A percentile compares a stretch with the other conserved stretches of the same genome.
phyloP scores from a whole-genome alignment of 106 monocot genomes.

The Triglochin maritima region DNA sequence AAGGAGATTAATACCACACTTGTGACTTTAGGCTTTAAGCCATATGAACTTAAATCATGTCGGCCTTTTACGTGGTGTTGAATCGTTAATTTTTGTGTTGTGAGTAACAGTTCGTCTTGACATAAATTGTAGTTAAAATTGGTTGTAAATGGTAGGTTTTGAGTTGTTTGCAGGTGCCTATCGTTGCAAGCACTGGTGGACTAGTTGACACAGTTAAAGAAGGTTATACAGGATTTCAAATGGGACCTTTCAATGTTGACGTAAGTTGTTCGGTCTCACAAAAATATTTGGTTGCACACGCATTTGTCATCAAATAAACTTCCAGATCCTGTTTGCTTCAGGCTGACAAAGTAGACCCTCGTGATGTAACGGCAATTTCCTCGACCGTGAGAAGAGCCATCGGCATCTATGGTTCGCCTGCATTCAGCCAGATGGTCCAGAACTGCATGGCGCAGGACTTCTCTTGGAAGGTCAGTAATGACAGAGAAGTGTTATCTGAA shows the following conservation, averaged over 20 bases:
- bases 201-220: conserved; percentile 79
- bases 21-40: too few species aligned
- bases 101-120: too few species aligned
- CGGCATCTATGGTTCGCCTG: conserved; percentile 34
- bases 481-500: not conserved
- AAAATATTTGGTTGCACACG: too few species aligned
- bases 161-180: conserved; percentile 33
- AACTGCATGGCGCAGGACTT: conserved; percentile 89
- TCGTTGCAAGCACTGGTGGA: conserved; percentile 63
- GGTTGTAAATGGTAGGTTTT: too few species aligned
- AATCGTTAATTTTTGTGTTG: too few species aligned
- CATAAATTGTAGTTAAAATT: too few species aligned
- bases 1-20: too few species aligned
- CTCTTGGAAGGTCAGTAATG: conserved; percentile 68
- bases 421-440: conserved; percentile 46
- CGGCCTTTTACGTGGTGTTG: too few species aligned
- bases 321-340: conserved; percentile 7
- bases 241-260: conserved; percentile 63
- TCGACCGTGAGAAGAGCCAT: conserved; percentile 43
- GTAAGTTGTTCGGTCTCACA: conserved; percentile 17
- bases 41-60: too few species aligned
- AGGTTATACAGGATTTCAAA: conserved; percentile 75
- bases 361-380: conserved; percentile 38
- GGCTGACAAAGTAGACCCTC: conserved; percentile 52
- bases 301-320: not conserved